Evolutionary conservation across 148 eudicot species (phyloP).

Genomic region (Polygonum maritimum): DNA sequence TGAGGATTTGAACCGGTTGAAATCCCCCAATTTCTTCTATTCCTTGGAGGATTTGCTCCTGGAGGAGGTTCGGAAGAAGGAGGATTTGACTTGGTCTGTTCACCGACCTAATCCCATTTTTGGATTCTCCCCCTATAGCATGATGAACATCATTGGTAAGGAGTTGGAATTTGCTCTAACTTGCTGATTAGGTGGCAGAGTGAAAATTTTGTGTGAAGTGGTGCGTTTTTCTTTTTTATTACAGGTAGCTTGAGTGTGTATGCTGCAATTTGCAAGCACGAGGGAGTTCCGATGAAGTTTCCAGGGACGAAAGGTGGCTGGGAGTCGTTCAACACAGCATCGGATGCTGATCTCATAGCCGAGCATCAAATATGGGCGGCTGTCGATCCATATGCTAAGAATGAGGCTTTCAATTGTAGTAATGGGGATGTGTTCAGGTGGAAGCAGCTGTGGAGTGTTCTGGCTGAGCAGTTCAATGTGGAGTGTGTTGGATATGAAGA

Average conservation of each 20-base stretch:
- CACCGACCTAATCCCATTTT: slow-evolving; percentile 26
- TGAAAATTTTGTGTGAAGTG: neutral
- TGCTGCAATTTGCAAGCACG: slow-evolving; percentile 42
- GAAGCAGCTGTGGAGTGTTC: slow-evolving; percentile 36
- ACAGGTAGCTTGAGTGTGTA: slow-evolving; percentile 23
- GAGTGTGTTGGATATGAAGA: slow-evolving; percentile 27
- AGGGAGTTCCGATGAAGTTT: slow-evolving; percentile 24
- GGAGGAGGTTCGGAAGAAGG: slow-evolving; percentile 23
- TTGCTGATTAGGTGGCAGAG: neutral
- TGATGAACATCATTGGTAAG: slow-evolving; percentile 30
- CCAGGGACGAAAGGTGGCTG: slow-evolving; percentile 29
- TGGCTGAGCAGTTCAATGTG: slow-evolving; percentile 36
- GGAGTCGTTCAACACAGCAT: slow-evolving; percentile 29
- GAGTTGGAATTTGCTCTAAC: neutral
- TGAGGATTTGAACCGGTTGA: slow-evolving; percentile 32
- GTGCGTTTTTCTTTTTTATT: no score
- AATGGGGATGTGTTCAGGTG: slow-evolving; percentile 44
- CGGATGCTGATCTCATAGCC: slow-evolving; percentile 38
- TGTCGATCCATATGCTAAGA: slow-evolving; percentile 35
- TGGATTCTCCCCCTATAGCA: slow-evolving; percentile 36
- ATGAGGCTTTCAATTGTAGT: slow-evolving; percentile 38
- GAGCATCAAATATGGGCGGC: slow-evolving; percentile 51
- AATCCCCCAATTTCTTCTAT: slow-evolving; percentile 27
- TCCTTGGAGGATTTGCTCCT: slow-evolving; percentile 29
- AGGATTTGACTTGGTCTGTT: slow-evolving; percentile 33